These are phyloP conservation scores for Penicillium ucsense DNA, from an alignment of 495 filamentous ascomycete species.

Conservation along the genomic window DNA sequence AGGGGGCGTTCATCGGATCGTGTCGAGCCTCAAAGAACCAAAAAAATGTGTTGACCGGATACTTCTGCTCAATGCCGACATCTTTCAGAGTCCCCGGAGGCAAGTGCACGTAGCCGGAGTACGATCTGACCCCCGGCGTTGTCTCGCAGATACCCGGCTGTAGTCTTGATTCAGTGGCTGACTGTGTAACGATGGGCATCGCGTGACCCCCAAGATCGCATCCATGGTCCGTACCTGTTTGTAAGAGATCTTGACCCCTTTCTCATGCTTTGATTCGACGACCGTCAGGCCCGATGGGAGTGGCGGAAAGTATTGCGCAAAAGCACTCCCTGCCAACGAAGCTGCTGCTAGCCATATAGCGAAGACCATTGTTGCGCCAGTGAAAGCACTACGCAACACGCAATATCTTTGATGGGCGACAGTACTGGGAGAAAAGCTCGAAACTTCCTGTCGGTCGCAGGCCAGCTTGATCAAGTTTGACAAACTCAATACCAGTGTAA, in stretches of 20 bases:
- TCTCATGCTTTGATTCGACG: constrained; percentile 45
- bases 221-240: constrained; percentile 41
- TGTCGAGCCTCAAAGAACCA: constrained; percentile 40
- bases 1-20: constrained; percentile 37
- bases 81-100: constrained; percentile 27
- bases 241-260: constrained; percentile 53
- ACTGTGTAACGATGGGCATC: background rate
- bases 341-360: constrained; percentile 4
- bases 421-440: no score
- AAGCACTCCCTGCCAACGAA: constrained; percentile 11
- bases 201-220: background rate
- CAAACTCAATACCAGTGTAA: no score
- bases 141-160: constrained; percentile 45
- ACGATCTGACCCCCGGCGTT: constrained; percentile 37
- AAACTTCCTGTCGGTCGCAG: no score
- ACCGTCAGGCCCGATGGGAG: constrained; percentile 41
- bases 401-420: background rate
- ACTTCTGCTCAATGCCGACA: constrained; percentile 22
- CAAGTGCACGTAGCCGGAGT: constrained; percentile 33
- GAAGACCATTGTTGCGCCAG: background rate
- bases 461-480: no score
- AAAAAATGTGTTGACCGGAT: constrained; percentile 36
- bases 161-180: constrained; percentile 6
- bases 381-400: background rate
- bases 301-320: constrained; percentile 47